Conservation (phyloP, 2,329 filamentous ascomycete genomes). For the Conoideocrella luteorostrata region DNA sequence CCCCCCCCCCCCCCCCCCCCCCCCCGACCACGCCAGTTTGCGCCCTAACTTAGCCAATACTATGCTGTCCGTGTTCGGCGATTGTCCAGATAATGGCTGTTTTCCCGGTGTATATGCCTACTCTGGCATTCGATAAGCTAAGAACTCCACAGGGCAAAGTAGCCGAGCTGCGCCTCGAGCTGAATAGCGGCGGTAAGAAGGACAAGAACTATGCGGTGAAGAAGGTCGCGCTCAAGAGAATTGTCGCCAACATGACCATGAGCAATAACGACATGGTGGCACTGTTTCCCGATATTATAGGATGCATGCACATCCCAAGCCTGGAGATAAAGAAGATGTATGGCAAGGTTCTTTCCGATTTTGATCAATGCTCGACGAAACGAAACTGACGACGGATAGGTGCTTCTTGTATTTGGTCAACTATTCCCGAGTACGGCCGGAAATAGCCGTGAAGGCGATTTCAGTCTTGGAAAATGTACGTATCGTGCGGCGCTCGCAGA, state of each 20-base stretch:
- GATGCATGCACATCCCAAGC: slow-evolving; percentile 89
- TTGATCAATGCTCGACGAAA: neutral
- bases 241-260: slow-evolving; percentile 99
- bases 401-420: slow-evolving; percentile 97
- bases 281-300: slow-evolving; percentile 89
- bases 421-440: slow-evolving; percentile 89
- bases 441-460: slow-evolving; percentile 87
- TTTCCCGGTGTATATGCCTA: slow-evolving; percentile 49
- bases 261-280: slow-evolving; percentile 99
- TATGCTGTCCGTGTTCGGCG: neutral
- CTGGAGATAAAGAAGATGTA: slow-evolving; percentile 99
- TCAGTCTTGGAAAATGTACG: slow-evolving; percentile 75
- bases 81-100: slow-evolving; percentile 28
- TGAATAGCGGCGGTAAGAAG: slow-evolving; percentile 92
- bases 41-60: neutral
- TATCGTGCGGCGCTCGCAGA: neutral
- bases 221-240: slow-evolving; percentile 98
- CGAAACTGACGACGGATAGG: slow-evolving; percentile 45
- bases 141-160: slow-evolving; percentile 86
- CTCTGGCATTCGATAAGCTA: slow-evolving; percentile 40
- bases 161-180: slow-evolving; percentile 88
- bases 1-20: neutral
- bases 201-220: slow-evolving; percentile 94
- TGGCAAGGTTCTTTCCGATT: neutral
- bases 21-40: neutral